Evolutionary conservation across 805 yeast species (phyloP).

Genomic region (Cyberlindnera xylosilytica): DNA sequence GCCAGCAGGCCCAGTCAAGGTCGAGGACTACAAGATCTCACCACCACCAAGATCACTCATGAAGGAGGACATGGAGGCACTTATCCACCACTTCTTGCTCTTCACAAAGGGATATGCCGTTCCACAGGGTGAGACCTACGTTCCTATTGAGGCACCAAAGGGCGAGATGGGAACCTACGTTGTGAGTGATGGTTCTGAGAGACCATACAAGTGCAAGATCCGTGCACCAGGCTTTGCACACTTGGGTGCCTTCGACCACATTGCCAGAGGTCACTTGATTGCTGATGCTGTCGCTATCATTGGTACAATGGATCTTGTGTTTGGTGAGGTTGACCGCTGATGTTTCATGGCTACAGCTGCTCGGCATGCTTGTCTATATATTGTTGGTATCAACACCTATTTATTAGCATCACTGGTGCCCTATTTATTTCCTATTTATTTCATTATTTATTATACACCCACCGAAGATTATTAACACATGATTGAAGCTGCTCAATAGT

Average conservation of each 20-base stretch:
- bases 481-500: no score
- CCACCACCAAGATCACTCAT: constrained; percentile 79
- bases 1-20: constrained; percentile 91
- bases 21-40: constrained; percentile 80
- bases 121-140: constrained; percentile 88
- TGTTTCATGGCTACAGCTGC: background rate
- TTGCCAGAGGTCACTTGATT: constrained; percentile 79
- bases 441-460: background rate
- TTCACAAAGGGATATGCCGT: constrained; percentile 88
- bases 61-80: constrained; percentile 92
- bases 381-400: background rate
- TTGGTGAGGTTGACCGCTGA: constrained; percentile 90
- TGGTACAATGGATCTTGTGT: constrained; percentile 93
- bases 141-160: constrained; percentile 91
- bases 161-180: constrained; percentile 93
- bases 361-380: constrained; percentile 1
- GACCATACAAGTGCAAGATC: constrained; percentile 89
- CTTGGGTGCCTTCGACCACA: constrained; percentile 83
- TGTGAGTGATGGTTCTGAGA: constrained; percentile 84
- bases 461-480: no score
- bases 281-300: constrained; percentile 93
- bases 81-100: constrained; percentile 83
- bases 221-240: constrained; percentile 95
- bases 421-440: constrained; percentile 1
- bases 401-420: no score